A percentile compares a stretch with the other conserved stretches of the same genome.
Conservation (phyloP, 495 filamentous ascomycete species). For the Penicillium salamii region DNA sequence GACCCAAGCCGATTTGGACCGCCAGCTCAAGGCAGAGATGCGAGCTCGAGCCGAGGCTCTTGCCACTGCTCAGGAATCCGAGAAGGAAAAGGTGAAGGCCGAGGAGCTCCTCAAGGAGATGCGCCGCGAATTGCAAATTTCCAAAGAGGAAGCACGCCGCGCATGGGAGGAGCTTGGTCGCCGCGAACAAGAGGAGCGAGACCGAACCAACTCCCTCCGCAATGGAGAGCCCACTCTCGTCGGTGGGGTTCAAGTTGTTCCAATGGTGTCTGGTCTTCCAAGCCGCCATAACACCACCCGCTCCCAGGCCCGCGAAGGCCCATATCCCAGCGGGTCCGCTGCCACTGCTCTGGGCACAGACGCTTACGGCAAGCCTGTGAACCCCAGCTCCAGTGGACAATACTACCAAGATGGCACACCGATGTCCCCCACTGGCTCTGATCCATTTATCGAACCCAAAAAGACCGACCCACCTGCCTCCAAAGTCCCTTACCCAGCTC, state of each 20-base stretch:
- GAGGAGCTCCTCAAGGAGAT: constrained; percentile 80
- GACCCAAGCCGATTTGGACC: constrained; percentile 75
- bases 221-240: constrained; percentile 87
- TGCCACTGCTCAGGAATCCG: constrained; percentile 58
- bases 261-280: constrained; percentile 77
- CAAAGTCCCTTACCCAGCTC: constrained; percentile 30
- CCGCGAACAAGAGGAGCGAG: constrained; percentile 92
- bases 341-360: constrained; percentile 24
- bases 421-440: constrained; percentile 53
- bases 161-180: constrained; percentile 97
- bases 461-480: constrained; percentile 20
- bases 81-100: constrained; percentile 62
- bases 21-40: constrained; percentile 68
- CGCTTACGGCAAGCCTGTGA: constrained; percentile 20
- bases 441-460: constrained; percentile 52
- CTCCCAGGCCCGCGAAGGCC: constrained; percentile 47
- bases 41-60: constrained; percentile 63
- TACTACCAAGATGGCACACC: constrained; percentile 44
- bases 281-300: constrained; percentile 58
- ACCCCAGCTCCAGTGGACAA: constrained; percentile 27
- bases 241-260: constrained; percentile 93
- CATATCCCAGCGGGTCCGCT: constrained; percentile 32
- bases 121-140: constrained; percentile 87
- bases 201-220: constrained; percentile 78
- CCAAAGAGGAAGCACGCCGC: constrained; percentile 90